Evolutionary conservation across 1,284 basidiomycete genomes (phyloP).

Genomic region (Marasmius sp.): DNA sequence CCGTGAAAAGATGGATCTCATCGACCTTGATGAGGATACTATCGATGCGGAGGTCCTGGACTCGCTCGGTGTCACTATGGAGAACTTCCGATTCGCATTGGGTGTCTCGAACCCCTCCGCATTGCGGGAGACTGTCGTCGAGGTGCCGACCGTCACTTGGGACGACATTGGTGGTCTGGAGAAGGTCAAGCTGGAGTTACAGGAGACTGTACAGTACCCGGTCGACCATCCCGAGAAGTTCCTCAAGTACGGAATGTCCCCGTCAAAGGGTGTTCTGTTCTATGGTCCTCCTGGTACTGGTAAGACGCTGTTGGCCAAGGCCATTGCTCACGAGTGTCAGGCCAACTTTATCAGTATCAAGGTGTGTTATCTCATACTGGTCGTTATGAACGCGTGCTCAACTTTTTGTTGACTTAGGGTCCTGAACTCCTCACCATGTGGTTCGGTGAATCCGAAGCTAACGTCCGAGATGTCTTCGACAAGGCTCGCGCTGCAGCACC

Average conservation of each 20-base stretch:
- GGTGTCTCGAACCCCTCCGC: slow-evolving; percentile 96
- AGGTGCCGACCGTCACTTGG: slow-evolving; percentile 89
- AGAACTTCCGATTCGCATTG: slow-evolving; percentile 97
- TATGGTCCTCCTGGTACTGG: slow-evolving; percentile 97
- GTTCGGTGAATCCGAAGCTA: slow-evolving; percentile 99
- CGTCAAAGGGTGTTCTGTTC: slow-evolving; percentile 98
- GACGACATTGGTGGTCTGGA: slow-evolving; percentile 99
- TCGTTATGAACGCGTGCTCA: slow-evolving; percentile 19
- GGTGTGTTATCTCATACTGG: slow-evolving; percentile 35
- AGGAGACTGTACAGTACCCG: slow-evolving; percentile 99
- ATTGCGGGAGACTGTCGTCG: slow-evolving; percentile 94
- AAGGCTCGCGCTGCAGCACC: slow-evolving; percentile 98
- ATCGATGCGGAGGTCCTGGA: slow-evolving; percentile 97
- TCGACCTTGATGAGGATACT: slow-evolving; percentile 91
- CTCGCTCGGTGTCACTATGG: slow-evolving; percentile 95
- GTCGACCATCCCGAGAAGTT: slow-evolving; percentile 99
- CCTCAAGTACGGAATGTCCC: slow-evolving; percentile 99
- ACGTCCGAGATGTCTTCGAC: slow-evolving; percentile 99
- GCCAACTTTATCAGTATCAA: slow-evolving; percentile 98
- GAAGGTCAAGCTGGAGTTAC: slow-evolving; percentile 98
- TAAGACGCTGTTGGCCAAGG: slow-evolving; percentile 95
- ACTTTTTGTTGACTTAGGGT: slow-evolving; percentile 50
- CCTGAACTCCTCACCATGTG: slow-evolving; percentile 99
- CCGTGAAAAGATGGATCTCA: slow-evolving; percentile 96
- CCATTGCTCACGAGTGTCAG: slow-evolving; percentile 99